These are phyloP conservation scores for Penicillium mononematosum DNA, from an alignment of 495 filamentous ascomycete species.

Conservation along the genomic window DNA sequence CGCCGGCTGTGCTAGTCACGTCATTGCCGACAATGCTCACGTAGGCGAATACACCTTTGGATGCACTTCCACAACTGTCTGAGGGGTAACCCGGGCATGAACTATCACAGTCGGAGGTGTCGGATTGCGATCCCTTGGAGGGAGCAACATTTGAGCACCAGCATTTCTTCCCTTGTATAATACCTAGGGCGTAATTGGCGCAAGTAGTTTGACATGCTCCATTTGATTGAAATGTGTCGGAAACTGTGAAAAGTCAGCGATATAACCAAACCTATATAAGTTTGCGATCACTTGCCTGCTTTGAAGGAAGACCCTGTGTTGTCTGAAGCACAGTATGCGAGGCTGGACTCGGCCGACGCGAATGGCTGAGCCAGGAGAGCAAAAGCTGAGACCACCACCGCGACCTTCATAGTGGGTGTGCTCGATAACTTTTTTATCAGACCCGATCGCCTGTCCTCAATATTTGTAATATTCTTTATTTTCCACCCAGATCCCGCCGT, in stretches of 20 bases:
- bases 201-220: constrained; percentile 61
- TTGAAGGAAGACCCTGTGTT: constrained; percentile 46
- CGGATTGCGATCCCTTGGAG: constrained; percentile 36
- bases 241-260: constrained; percentile 40
- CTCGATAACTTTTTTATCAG: background rate
- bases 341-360: constrained; percentile 20
- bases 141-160: constrained; percentile 78
- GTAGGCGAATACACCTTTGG: constrained; percentile 60
- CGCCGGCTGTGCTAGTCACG: constrained; percentile 38
- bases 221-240: constrained; percentile 61
- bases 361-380: constrained; percentile 22
- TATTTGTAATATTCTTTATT: background rate
- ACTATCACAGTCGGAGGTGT: constrained; percentile 49
- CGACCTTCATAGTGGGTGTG: constrained; percentile 21
- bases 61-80: constrained; percentile 62
- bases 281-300: constrained; percentile 28
- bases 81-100: constrained; percentile 65
- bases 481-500: background rate
- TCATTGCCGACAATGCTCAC: constrained; percentile 29
- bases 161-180: constrained; percentile 62
- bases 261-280: background rate
- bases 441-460: background rate
- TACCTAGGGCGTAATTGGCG: constrained; percentile 61
- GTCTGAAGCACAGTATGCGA: constrained; percentile 44
- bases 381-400: constrained; percentile 14